Evolutionary conservation across 2,329 filamentous ascomycete genomes (phyloP), one percentile per base, ranked within the genome.

Genomic region (Cordyceps javanica): DNA sequence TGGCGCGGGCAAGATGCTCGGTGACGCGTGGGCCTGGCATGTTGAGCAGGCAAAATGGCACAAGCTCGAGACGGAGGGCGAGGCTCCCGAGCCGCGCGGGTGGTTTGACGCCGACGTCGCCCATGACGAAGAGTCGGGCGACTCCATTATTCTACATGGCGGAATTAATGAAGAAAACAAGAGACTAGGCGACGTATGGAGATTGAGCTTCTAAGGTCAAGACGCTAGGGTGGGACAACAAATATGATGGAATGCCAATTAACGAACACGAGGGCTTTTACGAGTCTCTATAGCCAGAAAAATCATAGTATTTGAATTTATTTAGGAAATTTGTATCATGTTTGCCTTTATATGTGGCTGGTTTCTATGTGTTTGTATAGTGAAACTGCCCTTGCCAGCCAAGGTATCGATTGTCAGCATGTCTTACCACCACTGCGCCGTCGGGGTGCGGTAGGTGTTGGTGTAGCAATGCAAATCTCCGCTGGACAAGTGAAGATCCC

Each of bases 21-120:
- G 63, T 5, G 71, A 76, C 62, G 69, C 69, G 1, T 77, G 74
- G 75, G 69, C 67, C 3, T 77, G 71, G 59, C 70, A 75, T 58
- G 57, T 76, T 10, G 62, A 66, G 51, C 48, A 60, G 9, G 50
- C 60, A 13, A 59, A 60, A 39, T 71, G 70, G 70, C 57, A 59
- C 1, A 67, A 69, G 61, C 61, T 71, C 11, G 44, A 57, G 9
- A 23, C 46, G 1, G 51, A 32, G 1, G 60, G 61, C 5, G 64
- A 65, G 16, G 50, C 46, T 16, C 73, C 73, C 19, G 62, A 59
- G 13, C 59, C 70, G 2, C 64, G 74, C 36, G 73, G 73, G 2
- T 75, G 73, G 72, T 76, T 77, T 62, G 73, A 67, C 58, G 72
- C 71, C 10, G 72, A 72, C 58, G 65, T 68, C 2, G 34, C 59